Percentiles rank a stretch among this genome's conserved stretches.
These are phyloP conservation scores for Cladophialophora psammophila DNA, from an alignment of 2,329 filamentous ascomycete species.

Conservation along the genomic window DNA sequence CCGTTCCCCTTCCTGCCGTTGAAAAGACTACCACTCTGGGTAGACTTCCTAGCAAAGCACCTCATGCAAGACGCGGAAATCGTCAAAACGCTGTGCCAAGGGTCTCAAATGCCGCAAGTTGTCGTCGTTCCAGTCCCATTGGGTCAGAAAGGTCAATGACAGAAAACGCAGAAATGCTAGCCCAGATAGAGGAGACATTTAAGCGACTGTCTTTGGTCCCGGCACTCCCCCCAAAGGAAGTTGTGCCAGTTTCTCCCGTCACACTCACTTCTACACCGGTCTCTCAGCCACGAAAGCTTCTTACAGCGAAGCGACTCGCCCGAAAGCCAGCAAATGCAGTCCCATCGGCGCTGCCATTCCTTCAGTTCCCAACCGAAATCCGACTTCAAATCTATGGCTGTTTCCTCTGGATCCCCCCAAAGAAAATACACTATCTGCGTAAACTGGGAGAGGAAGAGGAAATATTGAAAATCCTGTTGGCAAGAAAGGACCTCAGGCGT, in stretches of 20 bases:
- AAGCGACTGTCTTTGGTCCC: background rate
- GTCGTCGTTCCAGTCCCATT: background rate
- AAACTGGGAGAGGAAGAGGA: background rate
- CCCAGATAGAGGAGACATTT: background rate
- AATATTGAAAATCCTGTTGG: background rate
- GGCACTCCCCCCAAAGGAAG: background rate
- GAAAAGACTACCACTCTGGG: background rate
- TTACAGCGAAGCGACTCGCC: background rate
- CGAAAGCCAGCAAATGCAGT: background rate
- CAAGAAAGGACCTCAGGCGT: constrained; percentile 5
- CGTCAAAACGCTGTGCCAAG: background rate
- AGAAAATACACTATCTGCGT: background rate
- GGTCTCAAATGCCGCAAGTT: background rate
- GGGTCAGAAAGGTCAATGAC: background rate
- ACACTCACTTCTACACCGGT: background rate
- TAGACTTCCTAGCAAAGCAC: background rate
- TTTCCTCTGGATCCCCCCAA: background rate
- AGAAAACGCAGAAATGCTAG: background rate
- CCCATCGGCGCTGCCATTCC: background rate
- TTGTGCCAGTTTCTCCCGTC: background rate
- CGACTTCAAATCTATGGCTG: background rate
- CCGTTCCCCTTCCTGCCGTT: background rate
- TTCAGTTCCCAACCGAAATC: background rate
- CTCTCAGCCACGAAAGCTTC: background rate
- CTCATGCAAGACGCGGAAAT: background rate